phyloP scores from a whole-genome alignment of 1,139 yeast species.

The Taphrina communis region DNA sequence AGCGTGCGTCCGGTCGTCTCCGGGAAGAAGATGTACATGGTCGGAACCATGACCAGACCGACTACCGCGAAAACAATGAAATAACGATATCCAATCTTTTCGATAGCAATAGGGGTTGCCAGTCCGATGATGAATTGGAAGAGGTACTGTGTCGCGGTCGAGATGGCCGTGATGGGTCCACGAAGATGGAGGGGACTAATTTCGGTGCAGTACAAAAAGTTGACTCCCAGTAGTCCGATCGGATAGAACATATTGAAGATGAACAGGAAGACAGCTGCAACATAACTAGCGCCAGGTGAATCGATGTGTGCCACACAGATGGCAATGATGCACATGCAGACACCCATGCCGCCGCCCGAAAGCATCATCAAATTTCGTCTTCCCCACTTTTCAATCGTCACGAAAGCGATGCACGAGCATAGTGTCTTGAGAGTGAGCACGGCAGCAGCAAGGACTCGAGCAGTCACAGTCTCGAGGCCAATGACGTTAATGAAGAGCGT shows the following conservation, averaged over 20 bases:
- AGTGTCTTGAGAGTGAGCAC: constrained; percentile 75
- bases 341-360: constrained; percentile 78
- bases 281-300: constrained; percentile 41
- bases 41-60: constrained; percentile 50
- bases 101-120: constrained; percentile 62
- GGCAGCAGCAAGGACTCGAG: constrained; percentile 90
- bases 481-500: constrained; percentile 66
- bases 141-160: constrained; percentile 45
- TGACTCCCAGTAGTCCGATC: constrained; percentile 45
- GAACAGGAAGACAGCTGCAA: constrained; percentile 45
- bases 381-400: constrained; percentile 87
- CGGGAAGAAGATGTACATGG: constrained; percentile 86
- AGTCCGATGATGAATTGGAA: constrained; percentile 45
- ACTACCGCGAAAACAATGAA: constrained; percentile 56
- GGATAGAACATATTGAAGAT: constrained; percentile 45
- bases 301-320: constrained; percentile 28
- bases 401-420: constrained; percentile 90
- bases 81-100: constrained; percentile 56
- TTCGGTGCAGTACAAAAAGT: constrained; percentile 46
- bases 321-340: constrained; percentile 52
- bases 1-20: constrained; percentile 58
- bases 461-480: constrained; percentile 78
- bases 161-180: constrained; percentile 44
- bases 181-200: constrained; percentile 45
- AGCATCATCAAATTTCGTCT: constrained; percentile 77